Evolutionary conservation across 306 rosid species (phyloP).

Genomic region (Sindora glabra): DNA sequence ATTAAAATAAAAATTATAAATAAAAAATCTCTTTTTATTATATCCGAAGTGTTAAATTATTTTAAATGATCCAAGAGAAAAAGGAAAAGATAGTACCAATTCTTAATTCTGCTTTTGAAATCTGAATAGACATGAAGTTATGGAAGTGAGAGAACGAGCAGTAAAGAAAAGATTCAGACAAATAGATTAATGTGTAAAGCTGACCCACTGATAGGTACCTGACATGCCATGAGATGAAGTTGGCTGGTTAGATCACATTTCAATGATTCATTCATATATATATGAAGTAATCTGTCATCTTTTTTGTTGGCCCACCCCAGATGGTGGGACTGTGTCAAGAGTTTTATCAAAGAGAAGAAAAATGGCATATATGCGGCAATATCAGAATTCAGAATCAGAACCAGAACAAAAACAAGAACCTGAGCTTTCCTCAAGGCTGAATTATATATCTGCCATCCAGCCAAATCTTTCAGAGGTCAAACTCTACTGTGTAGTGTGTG

Average conservation of each 20-base stretch:
- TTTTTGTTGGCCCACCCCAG: conserved; percentile 21
- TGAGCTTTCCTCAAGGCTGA: conserved; percentile 15
- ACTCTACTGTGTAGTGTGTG: conserved; percentile 9
- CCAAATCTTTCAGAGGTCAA: background rate
- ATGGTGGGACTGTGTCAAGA: conserved; percentile 11
- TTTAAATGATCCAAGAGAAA: too few species aligned
- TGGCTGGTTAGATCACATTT: background rate
- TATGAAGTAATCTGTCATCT: background rate
- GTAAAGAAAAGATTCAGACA: background rate
- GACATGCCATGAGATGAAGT: background rate
- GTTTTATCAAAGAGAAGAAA: too few species aligned
- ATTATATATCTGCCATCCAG: background rate
- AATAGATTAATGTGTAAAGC: background rate
- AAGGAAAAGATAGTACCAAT: too few species aligned
- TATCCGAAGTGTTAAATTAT: too few species aligned
- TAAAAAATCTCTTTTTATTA: too few species aligned
- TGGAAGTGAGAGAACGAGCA: background rate
- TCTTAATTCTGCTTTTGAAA: too few species aligned
- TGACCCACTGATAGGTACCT: background rate
- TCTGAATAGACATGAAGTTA: too few species aligned
- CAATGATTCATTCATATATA: background rate
- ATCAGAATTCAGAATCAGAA: background rate
- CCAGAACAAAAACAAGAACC: background rate
- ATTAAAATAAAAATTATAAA: too few species aligned
- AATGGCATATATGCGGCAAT: background rate